Evolutionary conservation across 2,329 filamentous ascomycete genomes (phyloP).

Genomic region (Hawksworthiomyces lignivorus): DNA sequence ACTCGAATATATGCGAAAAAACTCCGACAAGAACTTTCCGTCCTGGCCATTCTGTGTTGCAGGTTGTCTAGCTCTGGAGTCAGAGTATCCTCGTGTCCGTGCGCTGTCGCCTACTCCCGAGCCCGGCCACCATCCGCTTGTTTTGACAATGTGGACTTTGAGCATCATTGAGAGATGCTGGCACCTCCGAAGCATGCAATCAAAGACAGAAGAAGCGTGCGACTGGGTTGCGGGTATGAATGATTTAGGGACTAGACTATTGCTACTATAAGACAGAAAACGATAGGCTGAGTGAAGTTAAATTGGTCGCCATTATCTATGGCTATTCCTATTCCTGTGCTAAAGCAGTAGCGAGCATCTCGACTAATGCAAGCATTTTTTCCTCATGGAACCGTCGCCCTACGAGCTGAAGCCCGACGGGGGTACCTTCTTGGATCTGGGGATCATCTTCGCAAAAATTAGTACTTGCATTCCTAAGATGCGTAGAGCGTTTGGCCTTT

Average conservation of each 20-base stretch:
- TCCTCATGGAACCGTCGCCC: constrained; percentile 9
- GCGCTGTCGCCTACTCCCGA: constrained; percentile 4
- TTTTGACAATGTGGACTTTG: constrained; percentile 8
- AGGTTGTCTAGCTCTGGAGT: constrained; percentile 8
- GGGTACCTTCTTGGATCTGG: constrained; percentile 7
- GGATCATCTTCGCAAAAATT: constrained; percentile 11
- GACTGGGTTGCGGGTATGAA: constrained; percentile 10
- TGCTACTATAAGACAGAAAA: constrained; percentile 3
- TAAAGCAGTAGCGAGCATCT: constrained; percentile 3
- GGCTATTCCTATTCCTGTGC: not conserved
- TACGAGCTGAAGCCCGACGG: constrained; percentile 12
- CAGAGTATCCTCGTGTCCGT: constrained; percentile 6
- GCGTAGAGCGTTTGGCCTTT: too few relatives aligned
- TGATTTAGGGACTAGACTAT: constrained; percentile 5
- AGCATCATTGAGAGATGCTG: constrained; percentile 9
- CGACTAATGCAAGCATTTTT: constrained; percentile 5
- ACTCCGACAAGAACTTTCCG: constrained; percentile 7
- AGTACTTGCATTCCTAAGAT: too few relatives aligned
- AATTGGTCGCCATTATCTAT: too few relatives aligned
- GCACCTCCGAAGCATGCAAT: constrained; percentile 2
- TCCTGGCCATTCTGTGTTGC: constrained; percentile 8
- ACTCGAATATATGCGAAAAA: constrained; percentile 7
- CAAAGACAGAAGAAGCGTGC: constrained; percentile 2
- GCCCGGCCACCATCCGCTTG: constrained; percentile 7
- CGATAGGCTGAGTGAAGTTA: not conserved